These are phyloP conservation scores for Bryoerythrophyllum caledonicum DNA, from an alignment of 225 moss, liverwort and hornwort species.

Conservation along the genomic window DNA sequence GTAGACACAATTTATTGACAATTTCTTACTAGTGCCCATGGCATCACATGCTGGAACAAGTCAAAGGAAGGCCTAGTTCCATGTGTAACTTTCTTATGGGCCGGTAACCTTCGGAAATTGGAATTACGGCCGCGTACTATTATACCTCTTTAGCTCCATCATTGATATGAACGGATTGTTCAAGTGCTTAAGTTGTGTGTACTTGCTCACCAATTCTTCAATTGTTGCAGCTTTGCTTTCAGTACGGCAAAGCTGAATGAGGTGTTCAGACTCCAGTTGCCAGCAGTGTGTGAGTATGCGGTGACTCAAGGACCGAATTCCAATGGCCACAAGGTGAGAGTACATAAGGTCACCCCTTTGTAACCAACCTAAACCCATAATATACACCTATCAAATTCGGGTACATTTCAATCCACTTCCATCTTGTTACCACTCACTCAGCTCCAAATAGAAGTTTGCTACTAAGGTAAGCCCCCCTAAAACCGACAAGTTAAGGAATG, in stretches of 20 bases:
- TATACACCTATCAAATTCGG: no score
- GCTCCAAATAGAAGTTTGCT: no score
- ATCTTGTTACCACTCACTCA: no score
- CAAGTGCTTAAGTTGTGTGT: not conserved
- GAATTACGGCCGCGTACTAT: not conserved
- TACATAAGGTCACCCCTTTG: no score
- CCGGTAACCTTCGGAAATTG: not conserved
- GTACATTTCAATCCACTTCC: no score
- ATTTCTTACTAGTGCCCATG: not conserved
- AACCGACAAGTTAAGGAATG: no score
- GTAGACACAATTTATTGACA: not conserved
- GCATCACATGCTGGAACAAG: not conserved
- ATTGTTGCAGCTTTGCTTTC: conserved; percentile 7
- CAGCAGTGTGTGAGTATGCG: not conserved
- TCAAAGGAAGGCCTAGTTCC: not conserved
- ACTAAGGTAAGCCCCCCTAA: no score
- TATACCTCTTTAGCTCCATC: not conserved
- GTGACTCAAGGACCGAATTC: no score
- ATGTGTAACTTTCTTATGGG: not conserved
- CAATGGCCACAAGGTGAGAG: no score
- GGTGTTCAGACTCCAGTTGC: not conserved
- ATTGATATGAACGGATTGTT: not conserved
- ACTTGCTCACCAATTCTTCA: not conserved
- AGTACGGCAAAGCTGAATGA: conserved; percentile 12
- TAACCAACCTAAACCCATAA: no score